Conservation (phyloP, 768 basidiomycete species). For the Pleurotus platypus region DNA sequence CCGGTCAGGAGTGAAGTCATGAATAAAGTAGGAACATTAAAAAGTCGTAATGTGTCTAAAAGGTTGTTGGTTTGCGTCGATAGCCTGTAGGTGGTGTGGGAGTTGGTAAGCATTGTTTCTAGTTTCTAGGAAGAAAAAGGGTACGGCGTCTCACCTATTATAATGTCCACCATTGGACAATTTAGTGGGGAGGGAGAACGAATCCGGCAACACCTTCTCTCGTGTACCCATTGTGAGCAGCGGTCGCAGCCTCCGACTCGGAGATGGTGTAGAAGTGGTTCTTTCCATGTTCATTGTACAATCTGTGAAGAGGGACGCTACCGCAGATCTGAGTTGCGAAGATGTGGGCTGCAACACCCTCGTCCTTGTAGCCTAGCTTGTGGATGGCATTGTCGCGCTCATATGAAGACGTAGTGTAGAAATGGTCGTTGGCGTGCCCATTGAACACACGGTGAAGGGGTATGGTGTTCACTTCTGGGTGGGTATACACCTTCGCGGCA, state of each 20-base stretch:
- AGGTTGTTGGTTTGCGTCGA: not conserved
- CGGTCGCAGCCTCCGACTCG: slow-evolving; percentile 2
- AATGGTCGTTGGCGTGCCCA: slow-evolving; percentile 10
- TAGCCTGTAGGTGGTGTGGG: not conserved
- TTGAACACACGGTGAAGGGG: slow-evolving; percentile 18
- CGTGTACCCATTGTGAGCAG: slow-evolving; percentile 5
- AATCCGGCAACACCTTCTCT: slow-evolving; percentile 10
- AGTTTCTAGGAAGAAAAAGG: too few relatives aligned
- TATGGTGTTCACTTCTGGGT: slow-evolving; percentile 9
- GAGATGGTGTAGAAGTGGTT: slow-evolving; percentile 13
- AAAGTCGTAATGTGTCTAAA: slow-evolving; percentile 1
- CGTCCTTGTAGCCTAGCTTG: slow-evolving; percentile 7
- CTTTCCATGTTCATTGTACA: slow-evolving; percentile 2
- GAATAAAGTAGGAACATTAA: slow-evolving; percentile 4
- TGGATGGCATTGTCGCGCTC: slow-evolving; percentile 13
- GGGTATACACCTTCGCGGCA: slow-evolving; percentile 3
- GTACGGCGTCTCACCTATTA: not conserved
- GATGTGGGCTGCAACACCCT: slow-evolving; percentile 13
- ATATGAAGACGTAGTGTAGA: slow-evolving; percentile 15
- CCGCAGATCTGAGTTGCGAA: slow-evolving; percentile 11
- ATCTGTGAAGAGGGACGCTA: slow-evolving; percentile 9
- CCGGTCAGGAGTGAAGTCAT: slow-evolving; percentile 5
- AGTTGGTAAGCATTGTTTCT: not conserved
- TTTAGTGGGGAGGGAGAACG: slow-evolving; percentile 6
- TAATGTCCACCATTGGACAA: not conserved